Evolutionary conservation across 495 filamentous ascomycete genomes (phyloP), one percentile per base, ranked within the genome.

Genomic region (Xylaria acuta): DNA sequence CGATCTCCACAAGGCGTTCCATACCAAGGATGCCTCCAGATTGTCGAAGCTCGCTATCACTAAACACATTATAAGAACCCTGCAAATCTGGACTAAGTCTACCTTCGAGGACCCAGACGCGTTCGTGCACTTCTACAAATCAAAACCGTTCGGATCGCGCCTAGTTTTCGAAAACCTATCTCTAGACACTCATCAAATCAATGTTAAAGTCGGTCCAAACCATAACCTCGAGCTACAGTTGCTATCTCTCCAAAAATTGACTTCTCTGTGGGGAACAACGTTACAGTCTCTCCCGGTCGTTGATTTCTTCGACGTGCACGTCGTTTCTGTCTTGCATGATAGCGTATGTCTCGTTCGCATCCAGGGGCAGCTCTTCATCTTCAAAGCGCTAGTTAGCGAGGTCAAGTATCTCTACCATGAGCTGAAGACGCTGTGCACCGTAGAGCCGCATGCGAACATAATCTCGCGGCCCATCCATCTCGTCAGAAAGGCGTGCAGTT

Each of bases 371-470:
- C 72, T 83, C 5, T 85, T 78, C 81, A 83, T 86, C 71, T 76
- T 87, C 76, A 87, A 87, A 69, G 84, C 84, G 18, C 70, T 86
- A 75, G 82, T 84, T 14, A 86, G 84, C 72, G 80, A 78, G 70
- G 81, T 83, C 47, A 85, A 85, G 70, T 86, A 84, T 67, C 72
- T 87, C 18, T 86, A 84, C 72, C 80, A 82, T 69, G 85, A 87
- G 67, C 75, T 87, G 49, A 80, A 80, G 51, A 84, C 82, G 27
- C 79, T 87, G 7, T 80, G 85, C 66, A 79, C 70, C 12, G 77
- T 86, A 62, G 77, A 80, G 27, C 77, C 81, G 9, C 82, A 87
- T 70, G 75, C 77, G 11, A 83, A 87, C 67, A 63, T 86, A 49
- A 81, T 87, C 22, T 58, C 78, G 18, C 75, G 74, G 54, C 85